Conservation (phyloP, 306 rosid genomes). For the Cucumis melo region DNA sequence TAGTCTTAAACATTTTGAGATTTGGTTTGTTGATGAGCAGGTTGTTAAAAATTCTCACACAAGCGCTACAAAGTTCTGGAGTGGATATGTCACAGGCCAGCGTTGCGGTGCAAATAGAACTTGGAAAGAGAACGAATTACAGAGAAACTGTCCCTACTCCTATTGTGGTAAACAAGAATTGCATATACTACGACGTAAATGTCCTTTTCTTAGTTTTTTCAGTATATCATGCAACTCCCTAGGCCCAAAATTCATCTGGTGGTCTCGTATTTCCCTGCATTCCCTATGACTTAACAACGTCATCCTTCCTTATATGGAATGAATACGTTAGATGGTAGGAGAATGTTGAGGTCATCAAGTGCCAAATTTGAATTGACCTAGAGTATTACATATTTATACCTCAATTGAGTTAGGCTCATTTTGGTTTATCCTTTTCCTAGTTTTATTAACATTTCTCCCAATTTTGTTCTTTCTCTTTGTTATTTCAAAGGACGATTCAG, state of each 20-base stretch:
- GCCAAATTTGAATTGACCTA: no score
- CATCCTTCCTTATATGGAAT: no score
- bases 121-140: conserved; percentile 47
- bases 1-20: not conserved
- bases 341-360: no score
- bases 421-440: not conserved
- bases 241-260: no score
- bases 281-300: no score
- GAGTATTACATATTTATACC: no score
- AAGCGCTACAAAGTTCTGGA: conserved; percentile 82
- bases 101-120: conserved; percentile 82
- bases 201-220: not conserved
- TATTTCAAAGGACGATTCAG: not conserved
- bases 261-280: no score
- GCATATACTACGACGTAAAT: not conserved
- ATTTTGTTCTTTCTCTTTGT: no score
- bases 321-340: no score
- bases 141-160: conserved; percentile 26
- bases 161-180: conserved; percentile 27
- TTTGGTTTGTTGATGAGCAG: conserved; percentile 25
- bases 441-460: not conserved
- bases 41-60: conserved; percentile 74
- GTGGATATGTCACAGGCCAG: conserved; percentile 95
- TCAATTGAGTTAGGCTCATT: no score
- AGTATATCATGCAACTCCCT: no score